Base-by-base conservation (phyloP, 2,329 filamentous ascomycete species). In the Claviceps sp. region DNA sequence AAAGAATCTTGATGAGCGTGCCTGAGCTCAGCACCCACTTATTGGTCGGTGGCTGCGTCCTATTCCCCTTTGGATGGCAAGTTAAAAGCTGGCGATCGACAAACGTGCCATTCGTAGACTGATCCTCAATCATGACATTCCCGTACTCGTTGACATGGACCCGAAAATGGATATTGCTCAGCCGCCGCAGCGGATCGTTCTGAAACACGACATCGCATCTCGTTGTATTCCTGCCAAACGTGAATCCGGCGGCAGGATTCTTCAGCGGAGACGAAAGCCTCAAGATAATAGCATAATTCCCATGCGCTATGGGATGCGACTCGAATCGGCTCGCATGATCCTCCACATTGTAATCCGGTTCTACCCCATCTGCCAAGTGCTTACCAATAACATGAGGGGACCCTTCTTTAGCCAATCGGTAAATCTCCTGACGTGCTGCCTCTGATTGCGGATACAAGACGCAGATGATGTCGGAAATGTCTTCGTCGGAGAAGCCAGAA, bases 121-220 rank as follows among this genome's bases (percentile, higher is more conserved):
- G 79, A 63, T 98, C 93, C 65, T 95, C 84, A 13, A 97, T 72
- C 88, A 98, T 95, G 57, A 96, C 76, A 52, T 86, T 83, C 30
- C 86, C 88, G 56, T 87, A 81, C n/a, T 82, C 74, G 60, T 94
- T 98, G 60, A 95, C 76, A 63, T 85, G 95, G 55, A 98, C 95
- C 50, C 88, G 84, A 65, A 97, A 98, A 65, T 98, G 93, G n/a
- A 86, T 77, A 63, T 97, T 96, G 72, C 91, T 97, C 54, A 98
- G 78, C 44, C 86, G 79, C 64, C 80, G 85, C 50, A 79, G 72
- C 0, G 78, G 77, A 58, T 91, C 85, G 56, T 82, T 75, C 38
- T 71, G 66, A 47, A 88, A 80, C 59, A 78, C 77, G 47, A 90
- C 69, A 53, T 98, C 93, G 66, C 87, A 93, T 37, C 79, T 76